phyloP scores from a whole-genome alignment of 257 asterid species.

The Solanum arcanum region DNA sequence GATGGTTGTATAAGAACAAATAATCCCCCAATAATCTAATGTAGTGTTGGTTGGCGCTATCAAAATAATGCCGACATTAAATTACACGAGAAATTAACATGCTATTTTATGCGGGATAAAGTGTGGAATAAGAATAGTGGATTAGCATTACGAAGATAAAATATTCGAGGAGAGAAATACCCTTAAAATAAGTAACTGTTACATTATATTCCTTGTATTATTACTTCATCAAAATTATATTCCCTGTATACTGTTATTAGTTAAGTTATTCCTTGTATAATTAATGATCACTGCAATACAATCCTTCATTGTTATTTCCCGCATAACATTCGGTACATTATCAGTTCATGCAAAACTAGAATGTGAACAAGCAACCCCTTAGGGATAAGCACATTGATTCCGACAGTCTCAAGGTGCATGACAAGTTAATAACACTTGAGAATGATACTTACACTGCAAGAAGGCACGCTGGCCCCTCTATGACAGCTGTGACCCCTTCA shows the following conservation, averaged over 20 bases:
- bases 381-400: not conserved
- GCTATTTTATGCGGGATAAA: not conserved
- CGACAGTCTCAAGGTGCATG: not conserved
- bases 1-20: not conserved
- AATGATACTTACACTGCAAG: constrained; percentile 49
- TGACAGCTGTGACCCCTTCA: constrained; percentile 71
- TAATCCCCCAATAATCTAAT: not conserved
- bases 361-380: not conserved
- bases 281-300: not conserved
- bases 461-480: constrained; percentile 83
- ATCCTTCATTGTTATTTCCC: not conserved
- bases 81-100: not conserved
- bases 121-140: not conserved
- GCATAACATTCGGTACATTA: not conserved
- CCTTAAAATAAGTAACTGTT: not conserved
- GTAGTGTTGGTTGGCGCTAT: not conserved
- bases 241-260: not conserved
- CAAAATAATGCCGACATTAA: not conserved
- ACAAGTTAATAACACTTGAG: not conserved
- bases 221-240: not conserved
- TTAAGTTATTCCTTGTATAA: not conserved
- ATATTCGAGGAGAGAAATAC: not conserved
- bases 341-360: not conserved
- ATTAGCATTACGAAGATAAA: not conserved
- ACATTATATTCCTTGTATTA: not conserved